These are phyloP conservation scores for Artomyces pyxidatus DNA, from an alignment of 768 basidiomycete genomes.

Conservation along the genomic window DNA sequence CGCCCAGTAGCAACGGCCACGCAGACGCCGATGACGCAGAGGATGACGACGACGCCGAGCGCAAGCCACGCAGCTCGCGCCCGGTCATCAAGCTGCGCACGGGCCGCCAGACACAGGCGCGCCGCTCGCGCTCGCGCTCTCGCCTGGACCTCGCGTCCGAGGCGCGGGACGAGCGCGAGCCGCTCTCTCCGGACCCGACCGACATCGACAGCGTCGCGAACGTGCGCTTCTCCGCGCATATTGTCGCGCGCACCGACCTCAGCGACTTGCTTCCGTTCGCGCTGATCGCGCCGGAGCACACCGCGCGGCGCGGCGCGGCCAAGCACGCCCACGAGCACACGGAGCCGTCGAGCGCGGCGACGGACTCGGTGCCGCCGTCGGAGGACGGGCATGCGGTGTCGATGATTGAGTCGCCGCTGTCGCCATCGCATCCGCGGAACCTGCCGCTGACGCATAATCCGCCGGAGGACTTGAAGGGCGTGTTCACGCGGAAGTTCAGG, in stretches of 20 bases:
- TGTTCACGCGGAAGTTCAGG: slow-evolving; percentile 71
- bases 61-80: slow-evolving; percentile 52
- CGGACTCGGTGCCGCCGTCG: slow-evolving; percentile 25
- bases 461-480: slow-evolving; percentile 62
- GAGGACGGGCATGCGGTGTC: slow-evolving; percentile 35
- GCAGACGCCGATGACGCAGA: slow-evolving; percentile 27
- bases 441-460: slow-evolving; percentile 42
- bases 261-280: slow-evolving; percentile 65
- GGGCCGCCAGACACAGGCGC: slow-evolving; percentile 33
- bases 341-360: slow-evolving; percentile 19
- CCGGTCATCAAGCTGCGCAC: slow-evolving; percentile 68
- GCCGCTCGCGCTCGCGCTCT: slow-evolving; percentile 60
- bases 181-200: slow-evolving; percentile 43
- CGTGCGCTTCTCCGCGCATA: slow-evolving; percentile 67
- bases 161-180: slow-evolving; percentile 52
- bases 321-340: slow-evolving; percentile 13
- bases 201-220: slow-evolving; percentile 69
- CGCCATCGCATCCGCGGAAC: slow-evolving; percentile 18
- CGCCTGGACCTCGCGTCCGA: slow-evolving; percentile 56
- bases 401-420: slow-evolving; percentile 25
- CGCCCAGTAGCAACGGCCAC: slow-evolving; percentile 17
- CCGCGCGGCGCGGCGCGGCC: slow-evolving; percentile 28
- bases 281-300: slow-evolving; percentile 64
- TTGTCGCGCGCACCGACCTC: slow-evolving; percentile 55
- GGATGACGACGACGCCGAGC: slow-evolving; percentile 35